These are phyloP conservation scores for Eucalyptus pauciflora DNA, from an alignment of 345 rosid species.

Conservation along the genomic window DNA sequence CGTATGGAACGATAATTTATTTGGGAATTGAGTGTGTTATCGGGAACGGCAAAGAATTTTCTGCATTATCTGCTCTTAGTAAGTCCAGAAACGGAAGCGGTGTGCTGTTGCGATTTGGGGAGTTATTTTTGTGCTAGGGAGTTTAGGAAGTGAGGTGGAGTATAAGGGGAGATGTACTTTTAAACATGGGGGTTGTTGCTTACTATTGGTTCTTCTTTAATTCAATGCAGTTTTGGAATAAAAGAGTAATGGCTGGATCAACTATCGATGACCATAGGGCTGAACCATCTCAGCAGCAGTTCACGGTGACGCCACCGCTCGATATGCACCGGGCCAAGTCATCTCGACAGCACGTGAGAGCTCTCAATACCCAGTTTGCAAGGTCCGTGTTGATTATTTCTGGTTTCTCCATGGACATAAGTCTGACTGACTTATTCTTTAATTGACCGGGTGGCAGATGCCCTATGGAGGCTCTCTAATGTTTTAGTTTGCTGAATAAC, in stretches of 20 bases:
- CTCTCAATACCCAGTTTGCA: conserved; percentile 89
- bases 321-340: conserved; percentile 56
- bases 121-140: neutral
- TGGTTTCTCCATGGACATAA: neutral
- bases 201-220: neutral
- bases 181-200: neutral
- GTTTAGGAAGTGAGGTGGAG: neutral
- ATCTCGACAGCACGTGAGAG: conserved; percentile 77
- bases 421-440: neutral
- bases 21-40: neutral
- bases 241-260: conserved; percentile 54
- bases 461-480: neutral
- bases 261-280: conserved; percentile 41
- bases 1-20: neutral
- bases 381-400: conserved; percentile 29
- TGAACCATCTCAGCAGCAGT: conserved; percentile 33
- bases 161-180: neutral
- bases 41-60: neutral
- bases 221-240: conserved; percentile 51
- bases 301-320: conserved; percentile 10
- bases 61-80: neutral
- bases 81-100: neutral
- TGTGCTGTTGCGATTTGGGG: neutral
- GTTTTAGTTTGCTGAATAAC: neutral
- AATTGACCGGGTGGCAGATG: neutral